Evolutionary conservation across 1,284 basidiomycete genomes (phyloP).

Genomic region (Amylostereum chailletii): DNA sequence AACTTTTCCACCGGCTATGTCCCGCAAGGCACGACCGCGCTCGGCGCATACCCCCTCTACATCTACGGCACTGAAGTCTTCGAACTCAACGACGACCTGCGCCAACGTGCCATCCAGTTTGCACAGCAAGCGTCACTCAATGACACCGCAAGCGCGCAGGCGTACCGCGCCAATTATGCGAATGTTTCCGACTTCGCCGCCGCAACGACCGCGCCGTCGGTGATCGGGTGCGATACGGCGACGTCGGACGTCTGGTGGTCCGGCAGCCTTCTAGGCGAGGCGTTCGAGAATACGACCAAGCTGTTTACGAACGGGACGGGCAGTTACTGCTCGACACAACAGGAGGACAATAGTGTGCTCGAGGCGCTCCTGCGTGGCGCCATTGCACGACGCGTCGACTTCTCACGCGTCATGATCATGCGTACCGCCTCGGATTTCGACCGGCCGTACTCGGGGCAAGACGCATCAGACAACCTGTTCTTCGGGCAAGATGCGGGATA

Average conservation of each 20-base stretch:
- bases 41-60: conserved; percentile 21
- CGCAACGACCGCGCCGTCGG: conserved; percentile 24
- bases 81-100: conserved; percentile 37
- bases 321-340: conserved; percentile 34
- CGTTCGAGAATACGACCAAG: conserved; percentile 32
- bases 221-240: conserved; percentile 28
- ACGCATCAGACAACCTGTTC: conserved; percentile 16
- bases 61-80: conserved; percentile 44
- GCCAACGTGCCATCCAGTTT: conserved; percentile 26
- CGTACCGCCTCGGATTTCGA: conserved; percentile 38
- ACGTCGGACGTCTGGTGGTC: conserved; percentile 37
- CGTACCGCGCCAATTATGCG: conserved; percentile 28
- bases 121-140: conserved; percentile 25
- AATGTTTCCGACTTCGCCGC: conserved; percentile 13
- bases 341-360: conserved; percentile 42
- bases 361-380: conserved; percentile 33
- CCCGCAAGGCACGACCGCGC: conserved; percentile 24
- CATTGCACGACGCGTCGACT: conserved; percentile 30
- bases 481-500: conserved; percentile 14
- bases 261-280: conserved; percentile 28
- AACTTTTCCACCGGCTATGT: conserved; percentile 36
- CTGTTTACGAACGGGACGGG: conserved; percentile 30
- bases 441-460: conserved; percentile 23
- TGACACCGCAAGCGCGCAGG: conserved; percentile 24
- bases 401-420: conserved; percentile 34